These are phyloP conservation scores for Parathielavia hyrcaniae DNA, from an alignment of 495 filamentous ascomycete species.

Conservation along the genomic window DNA sequence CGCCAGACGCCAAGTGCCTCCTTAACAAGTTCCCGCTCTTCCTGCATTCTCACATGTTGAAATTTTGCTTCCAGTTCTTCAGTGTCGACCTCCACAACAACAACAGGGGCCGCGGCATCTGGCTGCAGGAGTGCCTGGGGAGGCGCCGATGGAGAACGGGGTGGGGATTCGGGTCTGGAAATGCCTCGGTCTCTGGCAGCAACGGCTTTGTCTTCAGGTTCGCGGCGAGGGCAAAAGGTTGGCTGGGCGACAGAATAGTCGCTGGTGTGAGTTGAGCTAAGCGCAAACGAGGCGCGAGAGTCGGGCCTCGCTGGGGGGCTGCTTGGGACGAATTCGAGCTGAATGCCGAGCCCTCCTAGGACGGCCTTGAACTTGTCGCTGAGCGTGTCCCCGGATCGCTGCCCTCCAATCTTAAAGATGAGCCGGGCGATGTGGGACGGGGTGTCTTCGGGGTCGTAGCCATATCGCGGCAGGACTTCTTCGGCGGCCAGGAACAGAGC, in stretches of 20 bases:
- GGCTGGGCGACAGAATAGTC: not conserved
- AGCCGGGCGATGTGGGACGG: constrained; percentile 64
- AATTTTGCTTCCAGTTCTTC: constrained; percentile 21
- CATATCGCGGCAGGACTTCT: constrained; percentile 58
- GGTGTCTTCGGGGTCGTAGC: constrained; percentile 62
- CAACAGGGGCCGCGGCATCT: constrained; percentile 10
- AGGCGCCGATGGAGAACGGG: constrained; percentile 3
- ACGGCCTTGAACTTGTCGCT: constrained; percentile 35
- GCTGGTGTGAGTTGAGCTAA: constrained; percentile 18
- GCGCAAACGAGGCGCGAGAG: constrained; percentile 5
- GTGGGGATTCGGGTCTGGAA: not conserved
- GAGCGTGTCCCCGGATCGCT: constrained; percentile 34
- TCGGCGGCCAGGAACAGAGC: constrained; percentile 79
- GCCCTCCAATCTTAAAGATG: constrained; percentile 71
- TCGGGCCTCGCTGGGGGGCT: constrained; percentile 18
- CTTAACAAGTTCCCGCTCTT: constrained; percentile 13
- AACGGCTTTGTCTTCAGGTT: not conserved
- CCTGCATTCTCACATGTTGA: constrained; percentile 14
- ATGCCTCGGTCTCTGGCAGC: not conserved
- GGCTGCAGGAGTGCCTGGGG: constrained; percentile 1
- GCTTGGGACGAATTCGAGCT: constrained; percentile 26
- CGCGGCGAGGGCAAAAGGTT: not conserved
- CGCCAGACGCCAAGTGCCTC: constrained; percentile 23
- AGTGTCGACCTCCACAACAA: constrained; percentile 1
- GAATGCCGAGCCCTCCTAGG: constrained; percentile 31